These are phyloP conservation scores for Pilasporangium apinafurcum DNA, from an alignment of 352 stramenopile species.

Conservation along the genomic window DNA sequence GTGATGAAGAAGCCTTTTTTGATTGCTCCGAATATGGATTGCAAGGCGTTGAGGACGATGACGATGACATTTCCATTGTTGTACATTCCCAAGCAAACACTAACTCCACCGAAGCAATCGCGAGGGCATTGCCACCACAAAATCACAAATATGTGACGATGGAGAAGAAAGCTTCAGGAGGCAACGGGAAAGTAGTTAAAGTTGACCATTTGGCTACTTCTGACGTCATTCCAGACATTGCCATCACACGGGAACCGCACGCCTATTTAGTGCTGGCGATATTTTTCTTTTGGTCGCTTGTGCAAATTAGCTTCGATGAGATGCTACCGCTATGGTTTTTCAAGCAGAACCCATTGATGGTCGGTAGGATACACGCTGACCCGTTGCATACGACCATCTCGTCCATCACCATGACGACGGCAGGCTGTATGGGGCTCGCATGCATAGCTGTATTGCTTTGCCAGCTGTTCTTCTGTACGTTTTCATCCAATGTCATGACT, in stretches of 20 bases:
- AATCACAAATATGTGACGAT: neutral
- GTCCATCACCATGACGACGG: constrained; percentile 51
- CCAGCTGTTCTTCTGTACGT: constrained; percentile 39
- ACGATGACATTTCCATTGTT: constrained; percentile 64
- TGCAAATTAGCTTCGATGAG: constrained; percentile 76
- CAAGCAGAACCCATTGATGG: constrained; percentile 44
- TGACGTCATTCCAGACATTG: constrained; percentile 33
- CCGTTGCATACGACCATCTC: constrained; percentile 30
- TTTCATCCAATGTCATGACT: constrained; percentile 70
- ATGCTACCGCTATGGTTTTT: constrained; percentile 80
- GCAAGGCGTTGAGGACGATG: constrained; percentile 46
- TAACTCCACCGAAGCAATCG: constrained; percentile 33
- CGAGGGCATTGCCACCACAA: constrained; percentile 1
- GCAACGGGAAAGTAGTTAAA: constrained; percentile 6
- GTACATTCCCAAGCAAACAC: constrained; percentile 48
- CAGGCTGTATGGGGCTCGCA: constrained; percentile 43
- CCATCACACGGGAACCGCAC: constrained; percentile 60
- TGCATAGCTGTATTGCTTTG: constrained; percentile 40
- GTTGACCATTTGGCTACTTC: constrained; percentile 1
- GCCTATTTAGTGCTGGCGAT: constrained; percentile 61
- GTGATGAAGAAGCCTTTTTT: constrained; percentile 80
- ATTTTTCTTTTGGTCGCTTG: constrained; percentile 64
- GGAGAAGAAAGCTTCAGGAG: constrained; percentile 6
- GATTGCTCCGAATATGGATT: constrained; percentile 77
- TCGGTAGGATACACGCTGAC: constrained; percentile 32